Conservation (phyloP, 768 basidiomycete genomes). For the Mycena metata region DNA sequence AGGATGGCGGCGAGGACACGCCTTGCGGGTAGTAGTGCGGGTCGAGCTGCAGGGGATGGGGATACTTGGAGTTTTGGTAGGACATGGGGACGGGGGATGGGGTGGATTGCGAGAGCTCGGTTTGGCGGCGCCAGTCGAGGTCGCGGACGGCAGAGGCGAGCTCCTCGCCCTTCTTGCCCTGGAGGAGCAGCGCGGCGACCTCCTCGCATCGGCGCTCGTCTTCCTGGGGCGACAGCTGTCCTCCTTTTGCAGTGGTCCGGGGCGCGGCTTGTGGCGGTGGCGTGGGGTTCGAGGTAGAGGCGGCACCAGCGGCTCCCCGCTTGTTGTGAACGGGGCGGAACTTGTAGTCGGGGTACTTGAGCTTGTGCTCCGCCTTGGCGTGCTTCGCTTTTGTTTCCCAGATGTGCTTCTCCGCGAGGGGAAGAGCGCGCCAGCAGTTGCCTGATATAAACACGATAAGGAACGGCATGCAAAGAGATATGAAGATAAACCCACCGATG, state of each 20-base stretch:
- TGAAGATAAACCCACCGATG: conserved; percentile 59
- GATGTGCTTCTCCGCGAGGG: conserved; percentile 75
- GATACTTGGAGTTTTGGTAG: conserved; percentile 33
- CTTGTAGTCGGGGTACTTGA: conserved; percentile 75
- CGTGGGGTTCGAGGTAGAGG: neutral
- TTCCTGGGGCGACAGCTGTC: conserved; percentile 54
- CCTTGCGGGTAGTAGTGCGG: conserved; percentile 33
- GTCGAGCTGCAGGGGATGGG: conserved; percentile 35
- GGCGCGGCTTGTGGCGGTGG: conserved; percentile 8
- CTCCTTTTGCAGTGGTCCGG: conserved; percentile 57
- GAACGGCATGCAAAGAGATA: conserved; percentile 7
- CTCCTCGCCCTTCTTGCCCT: conserved; percentile 79
- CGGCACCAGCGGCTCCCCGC: conserved; percentile 23
- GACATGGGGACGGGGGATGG: conserved; percentile 27
- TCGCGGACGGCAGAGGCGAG: conserved; percentile 71
- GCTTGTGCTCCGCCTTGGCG: conserved; percentile 80
- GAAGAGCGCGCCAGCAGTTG: conserved; percentile 81
- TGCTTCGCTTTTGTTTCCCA: conserved; percentile 83
- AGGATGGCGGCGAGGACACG: conserved; percentile 29
- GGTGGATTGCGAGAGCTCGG: conserved; percentile 29
- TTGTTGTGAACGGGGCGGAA: conserved; percentile 70
- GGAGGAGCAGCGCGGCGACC: conserved; percentile 72
- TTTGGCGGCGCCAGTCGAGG: conserved; percentile 57
- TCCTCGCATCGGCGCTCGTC: conserved; percentile 78
- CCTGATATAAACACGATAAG: conserved; percentile 55